Evolutionary conservation across 2,329 filamentous ascomycete genomes (phyloP), one percentile per base, ranked within the genome.

Genomic region (Lachnellula hyalina): DNA sequence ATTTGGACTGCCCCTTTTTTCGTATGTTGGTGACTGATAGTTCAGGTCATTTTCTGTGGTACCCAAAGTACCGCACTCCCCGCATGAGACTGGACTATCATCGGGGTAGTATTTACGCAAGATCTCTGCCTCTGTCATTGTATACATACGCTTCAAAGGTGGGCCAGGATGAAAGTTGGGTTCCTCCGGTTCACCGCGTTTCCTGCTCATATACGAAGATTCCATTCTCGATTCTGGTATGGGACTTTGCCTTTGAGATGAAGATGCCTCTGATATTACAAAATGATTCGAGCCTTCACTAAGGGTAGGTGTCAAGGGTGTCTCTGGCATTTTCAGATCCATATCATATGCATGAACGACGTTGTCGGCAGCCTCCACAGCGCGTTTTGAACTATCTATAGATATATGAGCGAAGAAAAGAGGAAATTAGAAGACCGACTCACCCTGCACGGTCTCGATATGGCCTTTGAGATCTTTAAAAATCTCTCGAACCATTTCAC

Each of bases 331-430:
- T 62, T 86, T 82, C 83, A 89, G 86, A 65, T 89, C 85, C 70
- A 89, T 80, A 65, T 89, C 86, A 63, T 88, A 88, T 12, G 86
- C 86, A 69, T 89, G 84, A 9, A 89, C 85, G 17, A 89, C 85
- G 62, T 89, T 89, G 67, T 89, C 86, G 7, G 86, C 86, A 19
- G 86, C 86, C 69, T 89, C 86, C 4, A 89, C 83, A 1, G 86
- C 86, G 56, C 86, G 77, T 65, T 84, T 79, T 52, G 86, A 86
- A 67, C 84, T 88, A 65, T 89, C 86, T 83, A 60, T 63, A 36
- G 14, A 38, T 47, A 36, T 38, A 47, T 56, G 41, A 58, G 56
- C 49, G 42, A 34, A 17, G 14, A 15, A 5, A 3, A 4, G 51
- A 34, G 11, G 35, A 50, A 19, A 49, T 5, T 52, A 34, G 19